These are phyloP conservation scores for Lasiosphaeria miniovina DNA, from an alignment of 495 filamentous ascomycete genomes.

Conservation along the genomic window DNA sequence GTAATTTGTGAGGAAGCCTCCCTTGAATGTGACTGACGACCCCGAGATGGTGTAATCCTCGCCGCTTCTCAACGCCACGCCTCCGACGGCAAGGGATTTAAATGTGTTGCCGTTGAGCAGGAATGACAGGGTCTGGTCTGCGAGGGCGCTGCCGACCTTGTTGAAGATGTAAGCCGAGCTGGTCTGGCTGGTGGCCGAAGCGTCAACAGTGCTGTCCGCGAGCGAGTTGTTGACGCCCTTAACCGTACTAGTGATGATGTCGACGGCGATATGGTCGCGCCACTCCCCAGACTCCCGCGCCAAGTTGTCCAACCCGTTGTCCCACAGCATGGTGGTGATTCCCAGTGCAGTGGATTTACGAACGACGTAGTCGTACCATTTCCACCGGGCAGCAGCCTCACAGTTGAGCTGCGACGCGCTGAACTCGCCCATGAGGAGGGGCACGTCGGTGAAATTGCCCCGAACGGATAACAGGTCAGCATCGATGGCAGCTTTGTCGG, in stretches of 20 bases:
- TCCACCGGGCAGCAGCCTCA: constrained; percentile 56
- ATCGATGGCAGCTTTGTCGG: constrained; percentile 50
- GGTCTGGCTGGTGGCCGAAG: constrained; percentile 40
- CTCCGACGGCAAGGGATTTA: constrained; percentile 40
- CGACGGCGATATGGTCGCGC: constrained; percentile 48
- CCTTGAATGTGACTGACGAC: constrained; percentile 45
- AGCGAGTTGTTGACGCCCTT: constrained; percentile 49
- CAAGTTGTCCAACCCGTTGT: constrained; percentile 52
- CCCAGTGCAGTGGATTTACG: constrained; percentile 44
- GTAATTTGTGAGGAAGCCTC: constrained; percentile 46
- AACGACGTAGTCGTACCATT: constrained; percentile 55
- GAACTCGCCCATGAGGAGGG: constrained; percentile 60
- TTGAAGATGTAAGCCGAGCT: constrained; percentile 56
- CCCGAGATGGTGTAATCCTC: constrained; percentile 48
- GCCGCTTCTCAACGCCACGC: constrained; percentile 28
- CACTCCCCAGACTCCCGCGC: constrained; percentile 45
- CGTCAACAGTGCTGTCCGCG: constrained; percentile 51
- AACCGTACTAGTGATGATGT: constrained; percentile 46
- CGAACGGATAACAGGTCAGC: constrained; percentile 51
- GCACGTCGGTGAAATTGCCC: constrained; percentile 52
- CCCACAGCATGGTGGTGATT: constrained; percentile 54
- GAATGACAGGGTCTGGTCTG: constrained; percentile 43
- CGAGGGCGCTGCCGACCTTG: constrained; percentile 45
- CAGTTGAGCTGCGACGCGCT: constrained; percentile 45
- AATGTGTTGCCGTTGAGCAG: constrained; percentile 56